Evolutionary conservation across 805 yeast genomes (phyloP).

Genomic region (Pichia eremophila): DNA sequence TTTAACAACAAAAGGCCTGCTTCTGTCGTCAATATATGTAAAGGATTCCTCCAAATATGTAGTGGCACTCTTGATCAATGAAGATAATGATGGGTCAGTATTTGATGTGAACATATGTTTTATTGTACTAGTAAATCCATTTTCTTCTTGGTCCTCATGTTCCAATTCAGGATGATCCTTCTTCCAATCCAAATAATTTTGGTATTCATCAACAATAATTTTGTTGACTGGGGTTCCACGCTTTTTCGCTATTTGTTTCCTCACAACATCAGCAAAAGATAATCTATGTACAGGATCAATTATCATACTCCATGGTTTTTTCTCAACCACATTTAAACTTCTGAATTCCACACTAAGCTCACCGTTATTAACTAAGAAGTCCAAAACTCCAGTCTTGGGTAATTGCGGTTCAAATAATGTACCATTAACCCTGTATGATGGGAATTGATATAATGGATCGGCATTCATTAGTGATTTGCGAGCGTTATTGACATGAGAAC

Average conservation of each 20-base stretch:
- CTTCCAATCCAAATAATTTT: conserved; percentile 25
- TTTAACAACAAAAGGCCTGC: conserved; percentile 41
- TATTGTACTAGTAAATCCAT: conserved; percentile 15
- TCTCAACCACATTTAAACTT: conserved; percentile 38
- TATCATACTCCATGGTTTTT: conserved; percentile 55
- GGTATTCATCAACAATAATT: conserved; percentile 32
- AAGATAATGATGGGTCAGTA: conserved; percentile 24
- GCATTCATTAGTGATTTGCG: conserved; percentile 39
- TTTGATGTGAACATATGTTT: conserved; percentile 18
- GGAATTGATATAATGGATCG: conserved; percentile 47
- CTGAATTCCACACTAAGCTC: conserved; percentile 56
- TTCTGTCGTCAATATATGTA: conserved; percentile 39
- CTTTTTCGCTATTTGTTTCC: conserved; percentile 43
- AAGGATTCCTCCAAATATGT: conserved; percentile 55
- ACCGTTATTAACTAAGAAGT: conserved; percentile 49
- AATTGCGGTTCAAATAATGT: conserved; percentile 36
- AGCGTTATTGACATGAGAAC: conserved; percentile 26
- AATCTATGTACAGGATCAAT: conserved; percentile 32
- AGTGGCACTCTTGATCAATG: conserved; percentile 30
- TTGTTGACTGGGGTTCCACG: conserved; percentile 30
- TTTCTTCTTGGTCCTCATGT: conserved; percentile 2
- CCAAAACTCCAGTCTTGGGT: conserved; percentile 41
- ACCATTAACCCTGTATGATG: conserved; percentile 36
- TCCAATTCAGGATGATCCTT: conserved; percentile 9
- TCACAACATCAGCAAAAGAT: conserved; percentile 49